A percentile compares a stretch with the other conserved stretches of the same genome.
phyloP scores from a whole-genome alignment of 1,139 yeast genomes.

The Meyerozyma athensensis region DNA sequence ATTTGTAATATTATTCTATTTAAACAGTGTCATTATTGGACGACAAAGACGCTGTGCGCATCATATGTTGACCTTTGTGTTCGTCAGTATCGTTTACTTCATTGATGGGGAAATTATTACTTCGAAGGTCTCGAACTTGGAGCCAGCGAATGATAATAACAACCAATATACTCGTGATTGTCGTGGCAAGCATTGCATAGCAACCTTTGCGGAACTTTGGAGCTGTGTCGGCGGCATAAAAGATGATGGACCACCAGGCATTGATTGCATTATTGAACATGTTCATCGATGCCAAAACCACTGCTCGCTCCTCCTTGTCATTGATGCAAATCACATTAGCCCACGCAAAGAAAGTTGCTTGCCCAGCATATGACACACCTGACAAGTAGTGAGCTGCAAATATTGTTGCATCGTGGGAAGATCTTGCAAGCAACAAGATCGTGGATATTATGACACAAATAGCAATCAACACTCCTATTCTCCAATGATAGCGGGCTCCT shows the following conservation, averaged over 20 bases:
- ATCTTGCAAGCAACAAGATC: constrained; percentile 32
- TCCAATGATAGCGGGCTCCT: constrained; percentile 49
- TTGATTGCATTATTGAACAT: constrained; percentile 59
- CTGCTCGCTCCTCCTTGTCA: constrained; percentile 54
- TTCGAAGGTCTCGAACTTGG: constrained; percentile 4
- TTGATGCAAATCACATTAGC: constrained; percentile 51
- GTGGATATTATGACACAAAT: constrained; percentile 38
- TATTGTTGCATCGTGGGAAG: constrained; percentile 30
- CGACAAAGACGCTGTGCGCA: neutral
- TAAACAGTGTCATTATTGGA: neutral
- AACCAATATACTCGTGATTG: constrained; percentile 15
- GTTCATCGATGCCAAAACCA: constrained; percentile 58
- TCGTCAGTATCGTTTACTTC: neutral
- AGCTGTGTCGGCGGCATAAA: constrained; percentile 46
- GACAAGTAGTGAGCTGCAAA: constrained; percentile 53
- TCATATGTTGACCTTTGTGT: neutral
- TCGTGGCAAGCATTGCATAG: constrained; percentile 53
- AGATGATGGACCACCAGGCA: constrained; percentile 59
- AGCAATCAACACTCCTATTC: constrained; percentile 42
- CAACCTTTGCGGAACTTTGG: constrained; percentile 50
- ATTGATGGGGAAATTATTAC: neutral
- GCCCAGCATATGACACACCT: constrained; percentile 53
- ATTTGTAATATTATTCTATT: constrained; percentile 1
- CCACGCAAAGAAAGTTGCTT: constrained; percentile 57
- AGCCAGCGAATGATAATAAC: constrained; percentile 6